These are phyloP conservation scores for Xylaria sp. DNA, from an alignment of 2,329 filamentous ascomycete genomes.

Conservation along the genomic window DNA sequence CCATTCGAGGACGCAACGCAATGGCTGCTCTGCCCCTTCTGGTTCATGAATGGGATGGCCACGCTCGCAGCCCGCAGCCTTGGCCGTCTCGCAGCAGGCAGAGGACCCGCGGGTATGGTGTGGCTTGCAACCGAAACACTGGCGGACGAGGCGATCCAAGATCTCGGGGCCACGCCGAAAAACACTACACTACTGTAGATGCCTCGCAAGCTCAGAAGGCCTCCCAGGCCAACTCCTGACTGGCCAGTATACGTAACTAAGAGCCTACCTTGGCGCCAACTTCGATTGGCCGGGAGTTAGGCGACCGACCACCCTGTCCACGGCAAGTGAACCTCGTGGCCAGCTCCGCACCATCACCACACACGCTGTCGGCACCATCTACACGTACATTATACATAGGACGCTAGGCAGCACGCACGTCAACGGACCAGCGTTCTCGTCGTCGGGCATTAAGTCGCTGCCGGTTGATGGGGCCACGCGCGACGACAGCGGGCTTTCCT, in stretches of 20 bases:
- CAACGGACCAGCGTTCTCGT: not conserved
- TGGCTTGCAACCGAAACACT: constrained; percentile 17
- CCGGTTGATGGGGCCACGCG: constrained; percentile 12
- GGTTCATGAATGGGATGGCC: not conserved
- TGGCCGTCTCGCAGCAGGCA: constrained; percentile 4
- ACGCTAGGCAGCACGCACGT: no score
- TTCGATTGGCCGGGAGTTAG: constrained; percentile 22
- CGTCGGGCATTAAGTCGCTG: not conserved
- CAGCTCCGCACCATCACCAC: constrained; percentile 24
- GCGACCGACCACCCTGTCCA: constrained; percentile 10
- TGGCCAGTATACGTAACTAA: not conserved
- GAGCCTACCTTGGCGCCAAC: constrained; percentile 4
- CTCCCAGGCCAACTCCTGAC: not conserved
- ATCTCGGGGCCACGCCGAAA: not conserved
- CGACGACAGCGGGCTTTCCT: not conserved
- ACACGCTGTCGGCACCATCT: constrained; percentile 1
- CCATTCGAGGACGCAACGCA: not conserved
- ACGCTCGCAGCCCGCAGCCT: constrained; percentile 3
- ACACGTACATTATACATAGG: no score
- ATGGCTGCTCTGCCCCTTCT: not conserved
- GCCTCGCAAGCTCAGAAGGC: not conserved
- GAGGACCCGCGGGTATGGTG: not conserved
- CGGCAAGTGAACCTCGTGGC: constrained; percentile 20
- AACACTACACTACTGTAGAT: no score
- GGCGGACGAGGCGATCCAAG: constrained; percentile 8